A percentile compares a stretch with the other conserved stretches of the same genome.
These are phyloP conservation scores for Microbotryum lychnidis-dioicae DNA, from an alignment of 1,284 basidiomycete genomes.

Conservation along the genomic window DNA sequence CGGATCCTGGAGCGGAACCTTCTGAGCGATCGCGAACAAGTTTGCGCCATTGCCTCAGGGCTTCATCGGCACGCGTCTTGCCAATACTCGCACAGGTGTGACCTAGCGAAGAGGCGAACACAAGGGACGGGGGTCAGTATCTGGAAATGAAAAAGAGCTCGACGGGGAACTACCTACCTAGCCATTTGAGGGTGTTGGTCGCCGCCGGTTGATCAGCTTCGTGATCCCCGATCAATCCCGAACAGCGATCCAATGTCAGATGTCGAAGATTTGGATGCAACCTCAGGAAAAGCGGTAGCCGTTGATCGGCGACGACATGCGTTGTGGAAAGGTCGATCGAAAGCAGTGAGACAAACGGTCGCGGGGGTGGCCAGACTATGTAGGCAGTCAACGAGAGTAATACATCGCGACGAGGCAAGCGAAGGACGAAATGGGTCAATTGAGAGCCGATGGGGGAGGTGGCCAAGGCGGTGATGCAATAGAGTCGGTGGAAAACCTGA, in stretches of 20 bases:
- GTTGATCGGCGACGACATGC: slow-evolving; percentile 19
- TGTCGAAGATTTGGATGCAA: slow-evolving; percentile 7
- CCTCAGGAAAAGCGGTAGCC: slow-evolving; percentile 14
- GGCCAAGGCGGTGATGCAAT: slow-evolving; percentile 27
- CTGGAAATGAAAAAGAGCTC: neutral
- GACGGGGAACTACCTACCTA: slow-evolving; percentile 3
- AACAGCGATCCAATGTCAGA: slow-evolving; percentile 24
- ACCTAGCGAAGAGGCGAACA: neutral
- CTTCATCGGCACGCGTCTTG: slow-evolving; percentile 16
- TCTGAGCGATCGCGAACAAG: neutral
- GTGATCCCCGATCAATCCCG: slow-evolving; percentile 14
- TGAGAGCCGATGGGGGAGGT: slow-evolving; percentile 22
- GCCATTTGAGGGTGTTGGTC: slow-evolving; percentile 18
- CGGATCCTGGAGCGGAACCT: neutral
- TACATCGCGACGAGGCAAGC: slow-evolving; percentile 31
- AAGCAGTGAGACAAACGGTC: slow-evolving; percentile 22
- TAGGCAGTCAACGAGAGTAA: slow-evolving; percentile 26
- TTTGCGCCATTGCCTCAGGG: slow-evolving; percentile 11
- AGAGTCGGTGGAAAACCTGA: slow-evolving; percentile 32
- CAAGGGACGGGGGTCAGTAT: neutral
- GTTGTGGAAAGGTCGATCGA: slow-evolving; percentile 33
- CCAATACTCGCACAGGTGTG: slow-evolving; percentile 11
- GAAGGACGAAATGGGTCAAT: slow-evolving; percentile 25
- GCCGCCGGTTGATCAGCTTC: slow-evolving; percentile 17
- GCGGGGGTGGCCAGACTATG: slow-evolving; percentile 6